A percentile compares a stretch with the other conserved stretches of the same genome.
These are phyloP conservation scores for Aaosphaeria arxii DNA, from an alignment of 2,329 filamentous ascomycete genomes.

Conservation along the genomic window DNA sequence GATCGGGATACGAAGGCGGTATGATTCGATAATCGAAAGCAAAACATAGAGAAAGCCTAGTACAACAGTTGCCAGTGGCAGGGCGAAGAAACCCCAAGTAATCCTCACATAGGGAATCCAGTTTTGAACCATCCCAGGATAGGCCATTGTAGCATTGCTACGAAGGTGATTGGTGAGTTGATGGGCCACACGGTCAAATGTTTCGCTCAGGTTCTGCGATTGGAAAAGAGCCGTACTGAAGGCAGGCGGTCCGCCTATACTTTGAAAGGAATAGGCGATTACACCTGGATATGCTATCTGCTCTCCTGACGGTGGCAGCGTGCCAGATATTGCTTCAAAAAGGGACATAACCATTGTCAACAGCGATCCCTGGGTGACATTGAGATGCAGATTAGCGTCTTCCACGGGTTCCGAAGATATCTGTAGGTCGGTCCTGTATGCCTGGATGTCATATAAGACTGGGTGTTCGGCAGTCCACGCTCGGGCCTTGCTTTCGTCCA, in stretches of 20 bases:
- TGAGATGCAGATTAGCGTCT: neutral
- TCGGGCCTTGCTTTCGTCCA: neutral
- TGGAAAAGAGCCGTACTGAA: neutral
- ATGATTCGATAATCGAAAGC: neutral
- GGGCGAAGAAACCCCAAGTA: neutral
- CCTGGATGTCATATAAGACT: neutral
- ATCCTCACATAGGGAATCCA: neutral
- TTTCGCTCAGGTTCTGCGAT: neutral
- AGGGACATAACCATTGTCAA: neutral
- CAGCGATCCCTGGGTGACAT: neutral
- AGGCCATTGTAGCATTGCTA: neutral
- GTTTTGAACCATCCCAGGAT: neutral
- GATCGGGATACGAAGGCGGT: neutral
- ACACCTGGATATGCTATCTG: neutral
- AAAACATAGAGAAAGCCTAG: neutral
- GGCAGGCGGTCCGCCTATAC: neutral
- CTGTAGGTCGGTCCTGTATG: neutral
- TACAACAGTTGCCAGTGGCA: neutral
- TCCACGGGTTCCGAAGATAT: neutral
- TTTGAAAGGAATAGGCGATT: neutral
- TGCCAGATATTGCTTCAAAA: neutral
- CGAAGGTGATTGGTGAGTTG: neutral
- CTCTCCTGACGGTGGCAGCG: neutral
- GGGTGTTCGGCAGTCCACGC: neutral
- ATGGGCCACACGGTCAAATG: neutral